Conservation (phyloP, 2,329 filamentous ascomycete species). For the Aspergillus chevalieri region DNA sequence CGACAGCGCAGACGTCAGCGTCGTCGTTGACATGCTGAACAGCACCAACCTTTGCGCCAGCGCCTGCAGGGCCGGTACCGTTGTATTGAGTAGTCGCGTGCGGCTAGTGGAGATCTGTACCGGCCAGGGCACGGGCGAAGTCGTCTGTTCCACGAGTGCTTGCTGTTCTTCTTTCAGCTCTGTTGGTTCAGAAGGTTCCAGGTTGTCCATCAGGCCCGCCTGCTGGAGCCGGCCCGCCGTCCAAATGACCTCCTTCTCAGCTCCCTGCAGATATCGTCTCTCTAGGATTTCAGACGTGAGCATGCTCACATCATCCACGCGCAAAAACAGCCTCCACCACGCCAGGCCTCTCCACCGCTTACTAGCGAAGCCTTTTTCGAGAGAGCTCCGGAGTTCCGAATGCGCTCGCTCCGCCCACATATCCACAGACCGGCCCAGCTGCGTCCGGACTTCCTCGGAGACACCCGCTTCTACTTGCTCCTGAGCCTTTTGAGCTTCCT, state of each 20-base stretch:
- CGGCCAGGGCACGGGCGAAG: slow-evolving; percentile 54
- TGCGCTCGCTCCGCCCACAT: slow-evolving; percentile 76
- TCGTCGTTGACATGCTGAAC: slow-evolving; percentile 67
- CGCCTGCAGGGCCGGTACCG: slow-evolving; percentile 64
- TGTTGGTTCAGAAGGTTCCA: slow-evolving; percentile 11
- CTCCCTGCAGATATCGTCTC: slow-evolving; percentile 67
- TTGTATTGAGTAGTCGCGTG: slow-evolving; percentile 59
- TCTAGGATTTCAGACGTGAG: slow-evolving; percentile 72
- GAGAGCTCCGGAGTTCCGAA: slow-evolving; percentile 70
- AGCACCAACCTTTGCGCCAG: slow-evolving; percentile 69
- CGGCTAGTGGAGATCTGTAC: slow-evolving; percentile 67
- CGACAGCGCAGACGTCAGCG: slow-evolving; percentile 53
- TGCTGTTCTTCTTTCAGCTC: slow-evolving; percentile 1
- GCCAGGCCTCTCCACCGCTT: slow-evolving; percentile 70
- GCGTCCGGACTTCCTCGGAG: slow-evolving; percentile 38
- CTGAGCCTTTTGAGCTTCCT: slow-evolving; percentile 24
- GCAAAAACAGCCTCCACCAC: slow-evolving; percentile 96
- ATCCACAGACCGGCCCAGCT: slow-evolving; percentile 56
- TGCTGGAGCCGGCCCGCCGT: slow-evolving; percentile 70
- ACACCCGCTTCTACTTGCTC: slow-evolving; percentile 30
- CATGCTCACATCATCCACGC: slow-evolving; percentile 84
- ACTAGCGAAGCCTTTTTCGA: slow-evolving; percentile 72
- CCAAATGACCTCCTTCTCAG: slow-evolving; percentile 77
- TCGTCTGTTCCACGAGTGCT: slow-evolving; percentile 2
- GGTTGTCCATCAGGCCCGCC: slow-evolving; percentile 44